A percentile compares a stretch with the other conserved stretches of the same genome.
Conservation (phyloP, 2,329 filamentous ascomycete genomes). For the Ceratocystis albifundus region DNA sequence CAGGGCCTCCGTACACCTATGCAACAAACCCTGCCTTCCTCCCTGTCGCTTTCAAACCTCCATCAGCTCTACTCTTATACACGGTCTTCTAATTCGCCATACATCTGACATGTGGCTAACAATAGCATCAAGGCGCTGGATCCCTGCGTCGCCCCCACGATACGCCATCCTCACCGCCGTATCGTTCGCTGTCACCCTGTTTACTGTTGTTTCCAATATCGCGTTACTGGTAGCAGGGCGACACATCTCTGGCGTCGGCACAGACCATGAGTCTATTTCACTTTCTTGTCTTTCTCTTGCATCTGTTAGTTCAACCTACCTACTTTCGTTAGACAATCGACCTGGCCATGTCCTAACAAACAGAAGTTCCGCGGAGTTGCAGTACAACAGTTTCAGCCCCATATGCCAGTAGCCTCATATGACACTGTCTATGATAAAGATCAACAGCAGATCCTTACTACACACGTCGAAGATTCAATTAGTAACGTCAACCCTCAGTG, state of each 20-base stretch:
- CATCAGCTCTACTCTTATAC: neutral
- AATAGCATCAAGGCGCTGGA: neutral
- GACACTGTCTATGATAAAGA: neutral
- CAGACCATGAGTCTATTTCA: neutral
- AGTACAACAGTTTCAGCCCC: neutral
- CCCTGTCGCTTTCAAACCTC: no score
- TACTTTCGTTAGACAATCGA: neutral
- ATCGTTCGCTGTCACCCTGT: neutral
- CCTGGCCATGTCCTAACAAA: neutral
- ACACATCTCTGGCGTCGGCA: neutral
- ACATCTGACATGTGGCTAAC: neutral
- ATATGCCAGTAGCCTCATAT: neutral
- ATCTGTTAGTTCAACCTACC: slow-evolving; percentile 2
- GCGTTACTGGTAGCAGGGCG: neutral
- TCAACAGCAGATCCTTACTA: neutral
- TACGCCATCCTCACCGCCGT: neutral
- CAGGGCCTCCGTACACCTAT: no score
- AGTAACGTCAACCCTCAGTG: neutral
- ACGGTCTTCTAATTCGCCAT: neutral
- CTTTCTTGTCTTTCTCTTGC: neutral
- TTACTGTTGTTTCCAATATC: neutral
- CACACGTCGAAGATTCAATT: neutral
- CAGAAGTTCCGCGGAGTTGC: slow-evolving; percentile 10
- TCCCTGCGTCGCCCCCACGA: neutral
- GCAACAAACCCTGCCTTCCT: no score